Evolutionary conservation across 148 eudicot species (phyloP).

Genomic region (Amaranthus palmeri): DNA sequence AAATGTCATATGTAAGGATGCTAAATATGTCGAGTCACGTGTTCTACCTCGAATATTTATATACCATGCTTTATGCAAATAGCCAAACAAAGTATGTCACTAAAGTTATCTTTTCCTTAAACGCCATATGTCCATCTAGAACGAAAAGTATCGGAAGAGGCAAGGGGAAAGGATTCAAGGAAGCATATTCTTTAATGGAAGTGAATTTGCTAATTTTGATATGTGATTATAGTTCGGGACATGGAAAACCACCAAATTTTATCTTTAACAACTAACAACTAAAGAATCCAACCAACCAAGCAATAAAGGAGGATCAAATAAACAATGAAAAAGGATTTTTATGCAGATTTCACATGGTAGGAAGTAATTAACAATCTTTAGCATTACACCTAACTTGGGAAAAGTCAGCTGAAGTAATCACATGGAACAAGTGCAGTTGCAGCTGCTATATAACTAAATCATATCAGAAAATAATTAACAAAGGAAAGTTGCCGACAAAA

Average conservation of each 20-base stretch:
- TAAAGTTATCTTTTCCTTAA: constrained; percentile 10
- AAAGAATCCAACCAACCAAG: constrained; percentile 7
- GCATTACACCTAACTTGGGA: constrained; percentile 14
- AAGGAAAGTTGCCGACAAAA: constrained; percentile 3
- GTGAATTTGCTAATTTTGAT: background rate
- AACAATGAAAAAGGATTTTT: background rate
- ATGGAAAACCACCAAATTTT: background rate
- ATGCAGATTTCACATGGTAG: background rate
- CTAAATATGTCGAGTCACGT: background rate
- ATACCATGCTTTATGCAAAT: constrained; percentile 1
- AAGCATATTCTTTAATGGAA: constrained; percentile 12
- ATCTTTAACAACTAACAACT: constrained; percentile 6
- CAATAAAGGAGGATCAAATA: background rate
- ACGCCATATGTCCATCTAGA: background rate
- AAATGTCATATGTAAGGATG: background rate
- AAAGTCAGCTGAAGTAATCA: constrained; percentile 19
- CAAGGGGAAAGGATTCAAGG: background rate
- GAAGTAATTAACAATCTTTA: background rate
- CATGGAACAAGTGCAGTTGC: constrained; percentile 20
- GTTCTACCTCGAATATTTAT: constrained; percentile 2
- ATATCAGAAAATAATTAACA: constrained; percentile 9
- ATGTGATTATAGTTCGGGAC: background rate
- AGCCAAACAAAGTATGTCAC: constrained; percentile 4
- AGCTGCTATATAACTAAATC: background rate
- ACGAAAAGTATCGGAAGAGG: background rate